Base-by-base conservation (phyloP, 305 asterid genomes). In the Fraxinus paxiana region DNA sequence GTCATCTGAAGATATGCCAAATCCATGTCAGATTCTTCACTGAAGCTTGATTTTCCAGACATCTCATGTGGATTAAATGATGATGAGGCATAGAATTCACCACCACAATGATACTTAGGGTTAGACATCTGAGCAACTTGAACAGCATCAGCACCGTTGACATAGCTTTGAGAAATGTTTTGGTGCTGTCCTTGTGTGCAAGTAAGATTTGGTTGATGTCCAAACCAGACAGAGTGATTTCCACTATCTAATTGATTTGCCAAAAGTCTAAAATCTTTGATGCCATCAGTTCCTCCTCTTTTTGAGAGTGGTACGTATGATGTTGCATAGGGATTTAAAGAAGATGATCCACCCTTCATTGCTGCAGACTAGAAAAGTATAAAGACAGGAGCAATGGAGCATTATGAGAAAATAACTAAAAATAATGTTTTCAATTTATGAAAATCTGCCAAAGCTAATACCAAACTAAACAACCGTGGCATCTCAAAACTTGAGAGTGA, bases 271-370 rank as follows among this genome's bases (percentile, higher is more conserved):
- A 26, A 67, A 13, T 67, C 73, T 9, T 67, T 67, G 73, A n/a
- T 13, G 2, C n/a, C 73, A 67, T 67, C 73, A 67, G 73, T 13
- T 28, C 37, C 73, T 20, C 37, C 73, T 13, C 73, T 67, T 67
- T 67, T 28, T 26, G 73, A 28, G 73, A 67, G 35, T 24, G 73
- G 73, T 67, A 67, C n/a, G 10, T 67, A 67, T 10, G 73, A 67
- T 67, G 73, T n/a, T 67, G 73, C 73, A 28, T 67, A 67, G 37
- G 73, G 73, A 12, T 67, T 67, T 28, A 67, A 67, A 67, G 73
- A 28, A 67, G 73, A 67, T 2, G 73, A 5, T 10, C 37, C 73
- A 26, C 73, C 73, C 73, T 67, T 67, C 73, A 67, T 67, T 67
- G 35, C 73, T 65, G 73, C 37, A 65, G 37, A 28, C 7, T 26